These are phyloP conservation scores for Neurospora tetraspora DNA, from an alignment of 495 filamentous ascomycete species.

Conservation along the genomic window DNA sequence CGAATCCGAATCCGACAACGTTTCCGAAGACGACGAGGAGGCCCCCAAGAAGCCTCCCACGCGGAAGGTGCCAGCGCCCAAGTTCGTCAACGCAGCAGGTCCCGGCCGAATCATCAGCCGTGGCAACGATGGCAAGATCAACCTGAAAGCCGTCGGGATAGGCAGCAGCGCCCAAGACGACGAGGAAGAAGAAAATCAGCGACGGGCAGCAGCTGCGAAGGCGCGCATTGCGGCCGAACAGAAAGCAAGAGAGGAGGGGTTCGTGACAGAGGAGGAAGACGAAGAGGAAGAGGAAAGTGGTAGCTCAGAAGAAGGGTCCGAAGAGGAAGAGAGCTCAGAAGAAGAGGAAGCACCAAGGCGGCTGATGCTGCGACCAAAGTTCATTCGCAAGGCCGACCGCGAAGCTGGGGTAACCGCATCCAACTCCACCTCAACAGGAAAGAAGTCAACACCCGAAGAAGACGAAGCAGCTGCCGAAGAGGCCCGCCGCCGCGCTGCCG, in stretches of 20 bases:
- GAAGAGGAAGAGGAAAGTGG: conserved; percentile 21
- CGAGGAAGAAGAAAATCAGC: conserved; percentile 35
- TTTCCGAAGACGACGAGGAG: conserved; percentile 32
- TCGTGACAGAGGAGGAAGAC: conserved; percentile 53
- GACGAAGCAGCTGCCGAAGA: conserved; percentile 40
- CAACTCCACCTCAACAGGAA: not conserved
- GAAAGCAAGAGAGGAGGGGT: conserved; percentile 59
- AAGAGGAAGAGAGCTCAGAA: conserved; percentile 27
- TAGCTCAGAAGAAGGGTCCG: conserved; percentile 37
- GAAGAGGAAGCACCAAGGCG: conserved; percentile 62
- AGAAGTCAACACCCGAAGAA: conserved; percentile 3
- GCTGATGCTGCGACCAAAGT: conserved; percentile 76
- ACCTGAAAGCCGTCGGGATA: conserved; percentile 36
- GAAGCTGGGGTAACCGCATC: conserved; percentile 20
- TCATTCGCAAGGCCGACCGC: conserved; percentile 77
- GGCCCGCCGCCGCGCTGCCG: conserved; percentile 53
- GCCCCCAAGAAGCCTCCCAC: conserved; percentile 19
- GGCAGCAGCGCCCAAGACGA: conserved; percentile 28
- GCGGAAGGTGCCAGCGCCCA: conserved; percentile 43
- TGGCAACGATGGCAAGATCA: conserved; percentile 55
- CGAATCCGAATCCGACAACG: conserved; percentile 46
- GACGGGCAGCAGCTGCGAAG: conserved; percentile 30
- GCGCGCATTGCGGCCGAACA: conserved; percentile 33
- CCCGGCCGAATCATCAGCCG: conserved; percentile 39
- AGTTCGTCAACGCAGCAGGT: conserved; percentile 46